A percentile compares a stretch with the other conserved stretches of the same genome.
These are phyloP conservation scores for Xerocomus amazonicus DNA, from an alignment of 1,284 basidiomycete genomes.

Conservation along the genomic window DNA sequence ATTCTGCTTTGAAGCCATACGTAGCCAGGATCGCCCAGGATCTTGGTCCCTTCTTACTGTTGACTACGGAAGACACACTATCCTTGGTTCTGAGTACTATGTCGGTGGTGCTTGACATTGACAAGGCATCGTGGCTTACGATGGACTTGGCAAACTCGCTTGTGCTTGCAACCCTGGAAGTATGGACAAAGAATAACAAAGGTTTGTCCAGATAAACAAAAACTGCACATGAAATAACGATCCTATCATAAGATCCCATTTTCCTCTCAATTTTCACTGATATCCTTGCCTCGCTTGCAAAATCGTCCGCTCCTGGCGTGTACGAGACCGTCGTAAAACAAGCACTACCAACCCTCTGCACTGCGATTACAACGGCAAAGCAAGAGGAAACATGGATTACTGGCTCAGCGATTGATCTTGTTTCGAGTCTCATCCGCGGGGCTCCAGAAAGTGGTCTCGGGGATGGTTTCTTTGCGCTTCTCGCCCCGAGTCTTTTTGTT, in stretches of 20 bases:
- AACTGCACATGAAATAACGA: conserved; percentile 2
- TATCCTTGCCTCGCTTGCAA: conserved; percentile 69
- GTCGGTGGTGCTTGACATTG: conserved; percentile 72
- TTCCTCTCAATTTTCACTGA: conserved; percentile 85
- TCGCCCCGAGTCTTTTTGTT: conserved; percentile 74
- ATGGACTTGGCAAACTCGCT: conserved; percentile 62
- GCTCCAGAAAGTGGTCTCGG: conserved; percentile 66
- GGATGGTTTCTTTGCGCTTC: conserved; percentile 67
- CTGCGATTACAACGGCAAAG: conserved; percentile 56
- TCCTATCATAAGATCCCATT: conserved; percentile 67
- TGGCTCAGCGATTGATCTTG: conserved; percentile 78
- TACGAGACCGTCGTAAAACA: conserved; percentile 72
- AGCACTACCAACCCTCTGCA: conserved; percentile 69
- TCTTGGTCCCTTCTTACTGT: conserved; percentile 78
- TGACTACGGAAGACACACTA: conserved; percentile 84
- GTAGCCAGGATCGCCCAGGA: conserved; percentile 77
- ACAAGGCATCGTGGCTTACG: conserved; percentile 68
- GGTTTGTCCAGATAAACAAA: conserved; percentile 40
- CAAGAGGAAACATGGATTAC: conserved; percentile 67
- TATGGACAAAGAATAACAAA: conserved; percentile 83
- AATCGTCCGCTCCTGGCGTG: conserved; percentile 53
- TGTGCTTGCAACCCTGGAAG: conserved; percentile 63
- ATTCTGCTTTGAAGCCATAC: conserved; percentile 58
- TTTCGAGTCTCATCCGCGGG: conserved; percentile 67
- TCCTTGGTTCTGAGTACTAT: conserved; percentile 89